These are phyloP conservation scores for Candida gorgasii DNA, from an alignment of 805 yeast species.

Conservation along the genomic window DNA sequence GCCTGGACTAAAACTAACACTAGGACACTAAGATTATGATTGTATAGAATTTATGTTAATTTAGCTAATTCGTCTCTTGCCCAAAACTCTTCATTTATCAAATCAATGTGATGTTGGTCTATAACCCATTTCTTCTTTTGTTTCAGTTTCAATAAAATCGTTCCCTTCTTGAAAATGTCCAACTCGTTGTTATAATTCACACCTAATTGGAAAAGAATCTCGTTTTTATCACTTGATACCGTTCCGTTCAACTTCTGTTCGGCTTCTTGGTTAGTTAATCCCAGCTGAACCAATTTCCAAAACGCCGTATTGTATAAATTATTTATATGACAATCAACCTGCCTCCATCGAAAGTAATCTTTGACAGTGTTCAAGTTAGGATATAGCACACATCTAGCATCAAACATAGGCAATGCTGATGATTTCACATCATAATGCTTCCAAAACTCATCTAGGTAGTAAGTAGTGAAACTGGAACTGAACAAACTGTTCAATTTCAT, in stretches of 20 bases:
- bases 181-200: conserved; percentile 91
- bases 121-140: conserved; percentile 50
- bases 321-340: conserved; percentile 94
- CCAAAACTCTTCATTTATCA: conserved; percentile 71
- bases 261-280: conserved; percentile 74
- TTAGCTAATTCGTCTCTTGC: conserved; percentile 7
- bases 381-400: conserved; percentile 84
- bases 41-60: no score
- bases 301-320: conserved; percentile 91
- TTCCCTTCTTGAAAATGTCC: conserved; percentile 86
- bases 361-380: conserved; percentile 62
- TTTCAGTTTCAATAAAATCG: conserved; percentile 60
- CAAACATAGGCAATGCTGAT: conserved; percentile 78
- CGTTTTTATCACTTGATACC: conserved; percentile 81
- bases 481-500: conserved; percentile 78
- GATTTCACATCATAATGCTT: conserved; percentile 50
- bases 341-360: conserved; percentile 93
- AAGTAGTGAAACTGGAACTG: conserved; percentile 78
- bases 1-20: not conserved
- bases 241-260: conserved; percentile 79
- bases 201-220: conserved; percentile 77
- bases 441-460: conserved; percentile 71
- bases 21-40: no score
- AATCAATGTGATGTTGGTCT: conserved; percentile 52
- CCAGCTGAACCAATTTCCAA: conserved; percentile 76